phyloP scores from a whole-genome alignment of 345 rosid genomes.

The Xanthoceras sorbifolium region DNA sequence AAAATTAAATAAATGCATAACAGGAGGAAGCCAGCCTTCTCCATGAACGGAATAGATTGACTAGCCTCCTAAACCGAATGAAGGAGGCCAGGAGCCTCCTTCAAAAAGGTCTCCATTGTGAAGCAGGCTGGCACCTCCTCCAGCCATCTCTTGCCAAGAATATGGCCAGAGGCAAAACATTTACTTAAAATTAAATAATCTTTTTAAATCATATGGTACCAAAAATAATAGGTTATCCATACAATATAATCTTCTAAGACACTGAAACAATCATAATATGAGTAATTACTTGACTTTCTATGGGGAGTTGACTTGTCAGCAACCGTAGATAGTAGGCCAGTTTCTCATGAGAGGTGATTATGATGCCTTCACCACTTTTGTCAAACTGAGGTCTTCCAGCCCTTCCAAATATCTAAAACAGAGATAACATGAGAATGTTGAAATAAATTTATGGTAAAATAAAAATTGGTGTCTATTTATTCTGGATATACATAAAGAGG shows the following conservation, averaged over 20 bases:
- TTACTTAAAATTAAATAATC: no score
- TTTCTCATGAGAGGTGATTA: conserved; percentile 95
- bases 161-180: no score
- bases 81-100: no score
- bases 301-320: conserved; percentile 96
- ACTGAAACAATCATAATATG: conserved; percentile 12
- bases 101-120: no score
- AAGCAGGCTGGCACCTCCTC: no score
- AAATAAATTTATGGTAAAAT: background rate
- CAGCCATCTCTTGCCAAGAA: no score
- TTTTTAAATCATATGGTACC: background rate
- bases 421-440: conserved; percentile 15
- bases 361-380: conserved; percentile 97
- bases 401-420: conserved; percentile 88
- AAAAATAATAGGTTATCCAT: background rate
- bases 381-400: conserved; percentile 99
- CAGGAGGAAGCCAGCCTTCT: no score
- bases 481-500: conserved; percentile 10
- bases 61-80: no score
- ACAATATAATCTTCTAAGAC: conserved; percentile 9
- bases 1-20: no score
- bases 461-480: background rate
- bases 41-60: no score
- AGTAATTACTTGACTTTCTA: conserved; percentile 89
- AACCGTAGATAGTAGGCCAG: conserved; percentile 85